These are phyloP conservation scores for Pugionium dolabratum DNA, from an alignment of 345 rosid genomes.

Conservation along the genomic window DNA sequence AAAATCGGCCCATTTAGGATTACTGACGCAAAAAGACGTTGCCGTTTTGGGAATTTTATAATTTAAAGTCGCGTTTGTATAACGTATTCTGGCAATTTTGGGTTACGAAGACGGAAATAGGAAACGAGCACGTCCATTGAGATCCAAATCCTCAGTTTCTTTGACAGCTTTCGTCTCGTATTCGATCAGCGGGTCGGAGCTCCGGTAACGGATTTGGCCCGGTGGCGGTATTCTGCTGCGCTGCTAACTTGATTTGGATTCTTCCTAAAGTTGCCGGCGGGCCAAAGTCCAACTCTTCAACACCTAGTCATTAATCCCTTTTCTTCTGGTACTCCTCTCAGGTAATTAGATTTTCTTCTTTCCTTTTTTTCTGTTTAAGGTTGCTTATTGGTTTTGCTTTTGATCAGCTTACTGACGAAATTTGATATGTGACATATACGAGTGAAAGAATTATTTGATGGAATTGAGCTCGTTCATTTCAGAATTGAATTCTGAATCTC, in stretches of 20 bases:
- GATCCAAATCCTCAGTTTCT: slow-evolving; percentile 58
- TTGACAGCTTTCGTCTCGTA: no score
- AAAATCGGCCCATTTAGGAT: no score
- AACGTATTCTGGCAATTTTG: no score
- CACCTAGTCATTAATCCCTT: slow-evolving; percentile 93
- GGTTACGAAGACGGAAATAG: slow-evolving; percentile 29
- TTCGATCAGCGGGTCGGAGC: slow-evolving; percentile 44
- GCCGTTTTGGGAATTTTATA: no score
- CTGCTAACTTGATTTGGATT: slow-evolving; percentile 5
- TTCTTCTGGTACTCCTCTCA: slow-evolving; percentile 94
- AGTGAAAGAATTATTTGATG: no score
- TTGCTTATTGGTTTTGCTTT: no score
- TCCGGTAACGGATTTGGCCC: slow-evolving; percentile 34
- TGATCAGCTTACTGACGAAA: no score
- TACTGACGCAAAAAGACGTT: no score
- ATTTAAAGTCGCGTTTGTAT: no score
- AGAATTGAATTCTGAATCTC: no score
- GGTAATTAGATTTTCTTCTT: slow-evolving; percentile 50
- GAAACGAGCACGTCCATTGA: slow-evolving; percentile 42
- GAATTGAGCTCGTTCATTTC: slow-evolving; percentile 30
- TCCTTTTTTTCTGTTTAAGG: background rate
- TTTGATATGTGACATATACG: no score
- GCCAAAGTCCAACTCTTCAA: slow-evolving; percentile 24
- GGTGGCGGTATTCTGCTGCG: slow-evolving; percentile 15
- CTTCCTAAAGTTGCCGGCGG: no score